Evolutionary conservation across 805 yeast genomes (phyloP), one percentile per base, ranked within the genome.

Genomic region (Wickerhamomyces tratensis): DNA sequence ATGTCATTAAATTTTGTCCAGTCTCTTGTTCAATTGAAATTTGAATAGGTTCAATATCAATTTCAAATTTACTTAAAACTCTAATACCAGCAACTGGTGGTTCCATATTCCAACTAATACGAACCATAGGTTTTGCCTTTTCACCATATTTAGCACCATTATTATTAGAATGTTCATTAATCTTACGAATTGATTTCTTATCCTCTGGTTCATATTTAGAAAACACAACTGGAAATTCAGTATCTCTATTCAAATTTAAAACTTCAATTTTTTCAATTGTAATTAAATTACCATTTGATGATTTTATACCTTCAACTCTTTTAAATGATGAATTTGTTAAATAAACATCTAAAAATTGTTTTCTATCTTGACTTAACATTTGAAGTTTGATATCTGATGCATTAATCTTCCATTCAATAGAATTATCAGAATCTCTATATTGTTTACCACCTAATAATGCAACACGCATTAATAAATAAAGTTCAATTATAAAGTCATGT

Each of bases 81-180:
- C 84, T 74, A 40, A 89, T 87, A 10, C 98, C 98, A 31, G 96
- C 98, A 43, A 91, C 82, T 0, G 95, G 87, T 42, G 75, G 77
- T 41, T 82, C 74, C 79, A 84, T 76, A n/a, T 77, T 73, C 98
- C 98, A 89, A 10, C 63, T 56, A 3, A 79, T 59, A 7, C 62
- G 59, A 7, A 81, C 57, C 46, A 76, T 59, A 33, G 63, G 64
- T 12, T 20, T 20, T 20, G 20, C 4, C 20, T 20, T 27, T 8
- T 27, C 30, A 8, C 30, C 30, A 27, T 27, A 4, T 2, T 27
- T 27, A 27, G 8, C 30, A 27, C 30, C 30, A 10, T 27, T 27
- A 8, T 7, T 27, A 27, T 27, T 7, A 8, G 30, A 8, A 8
- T 35, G 40, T 30, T 39, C 40, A 27, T 43, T 33, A 27, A 27